Conservation (phyloP, 257 asterid species). For the Petunia secreta region DNA sequence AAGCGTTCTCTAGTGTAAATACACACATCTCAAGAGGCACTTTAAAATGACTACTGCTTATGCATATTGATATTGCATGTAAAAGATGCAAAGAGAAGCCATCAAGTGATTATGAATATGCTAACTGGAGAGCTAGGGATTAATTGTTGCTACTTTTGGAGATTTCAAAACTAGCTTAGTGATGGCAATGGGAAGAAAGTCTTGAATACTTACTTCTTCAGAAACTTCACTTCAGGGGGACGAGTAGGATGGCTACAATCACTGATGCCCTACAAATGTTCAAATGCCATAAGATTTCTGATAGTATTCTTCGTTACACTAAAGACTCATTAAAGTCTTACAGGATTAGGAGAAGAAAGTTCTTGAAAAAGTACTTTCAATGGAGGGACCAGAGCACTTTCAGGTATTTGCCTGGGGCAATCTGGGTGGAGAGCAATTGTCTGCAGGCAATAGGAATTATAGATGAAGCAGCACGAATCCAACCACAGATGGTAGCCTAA, state of each 20-base stretch:
- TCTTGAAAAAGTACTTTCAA: slow-evolving; percentile 46
- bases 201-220: slow-evolving; percentile 45
- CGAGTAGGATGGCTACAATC: slow-evolving; percentile 26
- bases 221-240: slow-evolving; percentile 45
- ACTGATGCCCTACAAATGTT: slow-evolving; percentile 53
- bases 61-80: neutral
- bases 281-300: slow-evolving; percentile 28
- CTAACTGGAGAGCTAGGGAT: slow-evolving; percentile 1
- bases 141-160: neutral
- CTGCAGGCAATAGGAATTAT: slow-evolving; percentile 47
- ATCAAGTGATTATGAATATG: neutral
- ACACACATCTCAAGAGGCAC: slow-evolving; percentile 6
- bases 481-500: slow-evolving; percentile 34
- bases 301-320: slow-evolving; percentile 29
- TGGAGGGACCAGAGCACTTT: slow-evolving; percentile 39
- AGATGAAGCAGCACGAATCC: slow-evolving; percentile 27
- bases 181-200: slow-evolving; percentile 23
- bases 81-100: slow-evolving; percentile 16
- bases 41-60: neutral
- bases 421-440: slow-evolving; percentile 56
- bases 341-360: neutral
- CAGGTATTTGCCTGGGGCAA: slow-evolving; percentile 42
- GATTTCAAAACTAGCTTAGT: neutral
- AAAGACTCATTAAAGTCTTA: slow-evolving; percentile 26
- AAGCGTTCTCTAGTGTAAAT: slow-evolving; percentile 11